Conservation (phyloP, 805 yeast genomes). For the Yamadazyma olivae region DNA sequence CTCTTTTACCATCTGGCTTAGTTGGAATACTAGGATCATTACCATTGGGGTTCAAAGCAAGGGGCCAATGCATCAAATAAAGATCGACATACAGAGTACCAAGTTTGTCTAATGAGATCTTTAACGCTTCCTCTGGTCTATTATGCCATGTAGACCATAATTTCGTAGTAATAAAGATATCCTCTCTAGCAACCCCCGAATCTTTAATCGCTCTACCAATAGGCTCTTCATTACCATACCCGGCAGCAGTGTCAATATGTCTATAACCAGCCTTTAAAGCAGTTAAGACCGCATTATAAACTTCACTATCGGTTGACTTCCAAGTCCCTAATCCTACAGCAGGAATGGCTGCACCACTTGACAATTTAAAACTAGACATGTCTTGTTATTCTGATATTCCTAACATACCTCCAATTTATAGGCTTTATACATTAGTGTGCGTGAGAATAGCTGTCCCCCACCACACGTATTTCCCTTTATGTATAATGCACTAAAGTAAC, state of each 20-base stretch:
- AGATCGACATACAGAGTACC: conserved; percentile 76
- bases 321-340: conserved; percentile 75
- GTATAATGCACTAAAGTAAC: no score
- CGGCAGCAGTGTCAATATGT: conserved; percentile 77
- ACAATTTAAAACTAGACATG: no score
- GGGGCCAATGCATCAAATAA: conserved; percentile 82
- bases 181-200: conserved; percentile 60
- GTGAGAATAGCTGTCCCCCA: no score
- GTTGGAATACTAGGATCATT: conserved; percentile 31
- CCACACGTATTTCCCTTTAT: no score
- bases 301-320: conserved; percentile 54
- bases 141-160: conserved; percentile 56
- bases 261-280: conserved; percentile 66
- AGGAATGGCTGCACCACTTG: conserved; percentile 62
- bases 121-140: conserved; percentile 51
- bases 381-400: conserved; percentile 1
- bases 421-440: no score
- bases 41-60: conserved; percentile 38
- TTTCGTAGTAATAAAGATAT: conserved; percentile 70
- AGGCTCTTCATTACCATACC: conserved; percentile 63
- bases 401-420: no score
- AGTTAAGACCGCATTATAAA: conserved; percentile 49
- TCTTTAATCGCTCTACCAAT: conserved; percentile 57
- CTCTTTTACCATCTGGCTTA: conserved; percentile 34
- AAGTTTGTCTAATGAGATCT: conserved; percentile 58